Percentiles rank a stretch among this genome's conserved stretches.
phyloP scores from a whole-genome alignment of 306 rosid genomes.

The Malus orientalis region DNA sequence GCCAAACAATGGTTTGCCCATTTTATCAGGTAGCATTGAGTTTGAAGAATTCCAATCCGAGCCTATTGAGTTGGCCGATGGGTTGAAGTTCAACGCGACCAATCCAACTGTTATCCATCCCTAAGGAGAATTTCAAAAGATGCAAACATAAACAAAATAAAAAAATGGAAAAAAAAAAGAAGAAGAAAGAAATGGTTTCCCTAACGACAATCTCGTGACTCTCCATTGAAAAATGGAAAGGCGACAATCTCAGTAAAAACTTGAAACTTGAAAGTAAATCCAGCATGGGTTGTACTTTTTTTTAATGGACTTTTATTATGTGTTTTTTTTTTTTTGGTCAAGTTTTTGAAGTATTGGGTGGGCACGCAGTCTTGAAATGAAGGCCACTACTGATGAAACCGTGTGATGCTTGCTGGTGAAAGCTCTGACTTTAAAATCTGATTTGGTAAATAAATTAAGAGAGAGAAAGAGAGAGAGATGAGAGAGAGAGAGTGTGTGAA shows the following conservation, averaged over 20 bases:
- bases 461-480: not conserved
- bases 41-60: no score
- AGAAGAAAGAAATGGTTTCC: not conserved
- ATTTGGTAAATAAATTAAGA: not conserved
- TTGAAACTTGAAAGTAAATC: not conserved
- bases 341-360: not conserved
- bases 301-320: not conserved
- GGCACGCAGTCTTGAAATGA: not conserved
- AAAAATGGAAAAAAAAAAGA: not conserved
- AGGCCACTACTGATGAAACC: not conserved
- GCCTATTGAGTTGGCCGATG: no score
- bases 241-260: not conserved
- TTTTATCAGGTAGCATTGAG: no score
- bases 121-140: not conserved
- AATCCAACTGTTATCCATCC: no score
- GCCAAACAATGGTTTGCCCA: no score
- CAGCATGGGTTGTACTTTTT: not conserved
- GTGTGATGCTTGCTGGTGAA: conserved; percentile 14
- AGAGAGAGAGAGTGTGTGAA: not conserved
- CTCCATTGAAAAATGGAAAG: not conserved
- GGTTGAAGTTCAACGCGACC: no score
- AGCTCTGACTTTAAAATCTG: not conserved
- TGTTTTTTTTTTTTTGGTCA: not conserved
- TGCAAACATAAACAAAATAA: not conserved
- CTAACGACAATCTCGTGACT: not conserved